Conservation (phyloP, 768 basidiomycete species). For the Gyrodon lividus region DNA sequence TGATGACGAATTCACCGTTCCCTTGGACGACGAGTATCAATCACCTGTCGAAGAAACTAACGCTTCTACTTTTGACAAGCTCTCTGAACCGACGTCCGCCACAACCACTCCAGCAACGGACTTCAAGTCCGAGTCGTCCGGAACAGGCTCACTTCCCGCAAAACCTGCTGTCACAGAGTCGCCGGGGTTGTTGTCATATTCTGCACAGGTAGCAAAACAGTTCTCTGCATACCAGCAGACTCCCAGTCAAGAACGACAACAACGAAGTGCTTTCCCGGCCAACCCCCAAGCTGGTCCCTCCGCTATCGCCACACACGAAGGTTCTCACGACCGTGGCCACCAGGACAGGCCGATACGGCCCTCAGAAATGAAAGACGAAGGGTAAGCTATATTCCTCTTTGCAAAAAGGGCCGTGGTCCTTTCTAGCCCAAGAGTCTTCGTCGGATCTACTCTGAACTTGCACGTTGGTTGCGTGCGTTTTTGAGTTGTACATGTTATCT, state of each 20-base stretch:
- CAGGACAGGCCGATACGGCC: slow-evolving; percentile 58
- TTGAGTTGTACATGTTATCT: slow-evolving; percentile 16
- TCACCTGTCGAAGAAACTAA: slow-evolving; percentile 26
- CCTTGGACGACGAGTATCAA: slow-evolving; percentile 32
- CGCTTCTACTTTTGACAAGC: slow-evolving; percentile 18
- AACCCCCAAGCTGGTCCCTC: slow-evolving; percentile 28
- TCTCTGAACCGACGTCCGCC: slow-evolving; percentile 16
- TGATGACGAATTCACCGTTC: slow-evolving; percentile 42
- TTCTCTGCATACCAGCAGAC: slow-evolving; percentile 65
- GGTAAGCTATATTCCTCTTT: slow-evolving; percentile 53
- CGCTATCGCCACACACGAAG: slow-evolving; percentile 37
- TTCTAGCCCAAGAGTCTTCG: slow-evolving; percentile 8
- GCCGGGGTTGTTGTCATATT: slow-evolving; percentile 50
- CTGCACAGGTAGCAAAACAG: slow-evolving; percentile 64
- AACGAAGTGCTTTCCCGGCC: slow-evolving; percentile 31
- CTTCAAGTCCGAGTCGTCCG: slow-evolving; percentile 23
- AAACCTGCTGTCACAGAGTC: slow-evolving; percentile 26
- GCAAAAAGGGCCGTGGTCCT: slow-evolving; percentile 13
- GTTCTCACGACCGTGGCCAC: slow-evolving; percentile 32
- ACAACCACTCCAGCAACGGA: slow-evolving; percentile 16
- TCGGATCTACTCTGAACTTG: slow-evolving; percentile 9
- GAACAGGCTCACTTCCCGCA: slow-evolving; percentile 24
- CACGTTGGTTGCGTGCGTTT: slow-evolving; percentile 5
- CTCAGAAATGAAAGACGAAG: slow-evolving; percentile 78
- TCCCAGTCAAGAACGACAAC: slow-evolving; percentile 62